Evolutionary conservation across 495 filamentous ascomycete species (phyloP), one percentile per base, ranked within the genome.

Genomic region (Podospora australis): DNA sequence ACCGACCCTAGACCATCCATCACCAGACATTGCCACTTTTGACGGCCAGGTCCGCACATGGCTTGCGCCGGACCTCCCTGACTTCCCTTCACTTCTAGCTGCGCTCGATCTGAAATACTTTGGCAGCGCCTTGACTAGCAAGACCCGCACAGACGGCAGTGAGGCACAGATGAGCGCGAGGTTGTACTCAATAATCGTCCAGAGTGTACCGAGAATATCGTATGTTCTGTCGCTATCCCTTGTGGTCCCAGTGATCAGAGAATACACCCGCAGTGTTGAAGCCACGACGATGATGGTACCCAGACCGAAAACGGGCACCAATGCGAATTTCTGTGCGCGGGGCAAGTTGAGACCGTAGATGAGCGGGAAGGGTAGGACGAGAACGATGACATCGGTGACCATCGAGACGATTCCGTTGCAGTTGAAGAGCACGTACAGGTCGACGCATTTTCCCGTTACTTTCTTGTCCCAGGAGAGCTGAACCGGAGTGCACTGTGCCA

Each of bases 151-250:
- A 1, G 56, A 52, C 8, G 63, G 63, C 39, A 66, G 47, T 44
- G 55, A 59, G 13, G 58, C 53, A 25, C 63, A 66, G 13, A 60
- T 49, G 17, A 63, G 48, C 0, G 51, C 60, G 5, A 66, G 44
- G 40, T 63, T 59, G 38, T 39, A 50, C 58, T 66, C 63, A 42
- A 61, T 50, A 24, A 62, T 56, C 4, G 60, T 61, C 57, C 58
- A 63, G 1, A 66, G 24, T 1, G 47, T 50, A 10, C 42, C 30
- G 25, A 24, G 9, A 20, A 57, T 38, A 29, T 54, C 42, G 25
- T 48, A 54, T 1, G 46, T 54, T 28, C 22, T 44, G 44, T 57
- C 55, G 16, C 42, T 8, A 5, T 29, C 28, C 10, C 39, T 49
- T 20, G 32, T 34, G 5, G 29, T 29, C 32, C 45, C 35, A 11